A percentile compares a stretch with the other conserved stretches of the same genome.
These are phyloP conservation scores for Scheffersomyces quercinus DNA, from an alignment of 1,139 yeast species.

Conservation along the genomic window DNA sequence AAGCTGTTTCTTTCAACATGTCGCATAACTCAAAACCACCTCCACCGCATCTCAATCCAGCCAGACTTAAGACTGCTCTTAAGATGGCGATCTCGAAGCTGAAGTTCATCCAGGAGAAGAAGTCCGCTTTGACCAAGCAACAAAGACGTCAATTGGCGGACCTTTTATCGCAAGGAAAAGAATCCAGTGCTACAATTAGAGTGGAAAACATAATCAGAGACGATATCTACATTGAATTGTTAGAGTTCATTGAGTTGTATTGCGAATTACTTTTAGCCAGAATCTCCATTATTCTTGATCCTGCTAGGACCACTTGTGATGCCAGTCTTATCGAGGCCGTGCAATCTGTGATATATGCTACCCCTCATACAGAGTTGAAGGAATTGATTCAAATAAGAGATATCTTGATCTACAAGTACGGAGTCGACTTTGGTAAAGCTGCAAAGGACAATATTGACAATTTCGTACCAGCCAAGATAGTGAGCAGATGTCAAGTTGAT, in stretches of 20 bases:
- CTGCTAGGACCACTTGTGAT: constrained; percentile 46
- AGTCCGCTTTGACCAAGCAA: constrained; percentile 78
- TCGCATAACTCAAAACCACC: constrained; percentile 12
- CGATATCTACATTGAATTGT: constrained; percentile 77
- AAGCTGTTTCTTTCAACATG: not conserved
- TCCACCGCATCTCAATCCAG: constrained; percentile 35
- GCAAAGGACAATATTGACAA: constrained; percentile 59
- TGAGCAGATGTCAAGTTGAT: constrained; percentile 60
- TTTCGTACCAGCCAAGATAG: constrained; percentile 64
- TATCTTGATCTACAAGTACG: constrained; percentile 61
- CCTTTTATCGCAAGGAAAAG: constrained; percentile 67
- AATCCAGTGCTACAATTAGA: constrained; percentile 79
- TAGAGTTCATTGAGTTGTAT: constrained; percentile 79
- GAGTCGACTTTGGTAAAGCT: constrained; percentile 57
- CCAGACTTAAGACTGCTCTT: constrained; percentile 65
- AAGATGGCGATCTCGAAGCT: constrained; percentile 83
- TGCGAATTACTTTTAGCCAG: constrained; percentile 84
- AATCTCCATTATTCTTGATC: constrained; percentile 54
- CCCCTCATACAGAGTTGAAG: constrained; percentile 73
- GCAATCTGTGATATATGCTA: constrained; percentile 65
- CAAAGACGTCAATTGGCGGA: constrained; percentile 78
- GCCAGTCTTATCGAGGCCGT: constrained; percentile 75
- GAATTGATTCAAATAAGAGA: constrained; percentile 68
- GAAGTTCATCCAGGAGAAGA: constrained; percentile 79
- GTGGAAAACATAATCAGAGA: constrained; percentile 86